Conservation (phyloP, 106 monocot genomes). For the Allium fistulosum region DNA sequence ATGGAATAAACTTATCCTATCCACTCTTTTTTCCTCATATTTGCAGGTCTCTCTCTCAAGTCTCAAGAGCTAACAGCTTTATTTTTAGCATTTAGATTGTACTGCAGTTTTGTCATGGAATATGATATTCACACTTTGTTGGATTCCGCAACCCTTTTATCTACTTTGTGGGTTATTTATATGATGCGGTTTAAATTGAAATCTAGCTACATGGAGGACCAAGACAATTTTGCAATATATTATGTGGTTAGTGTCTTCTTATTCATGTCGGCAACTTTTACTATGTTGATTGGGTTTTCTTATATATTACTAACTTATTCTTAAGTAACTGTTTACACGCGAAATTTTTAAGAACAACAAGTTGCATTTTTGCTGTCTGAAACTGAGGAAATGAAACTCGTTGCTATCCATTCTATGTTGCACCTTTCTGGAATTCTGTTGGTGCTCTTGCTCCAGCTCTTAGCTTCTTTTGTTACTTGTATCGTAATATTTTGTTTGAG, state of each 20-base stretch:
- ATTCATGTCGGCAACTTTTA: background rate
- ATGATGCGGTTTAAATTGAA: slow-evolving; percentile 69
- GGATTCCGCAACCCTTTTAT: slow-evolving; percentile 46
- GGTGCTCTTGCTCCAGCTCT: too few species aligned
- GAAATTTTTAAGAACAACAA: too few species aligned
- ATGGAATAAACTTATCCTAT: too few species aligned
- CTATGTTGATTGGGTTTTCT: too few species aligned
- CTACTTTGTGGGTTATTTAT: slow-evolving; percentile 69
- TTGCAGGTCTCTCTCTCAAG: slow-evolving; percentile 69
- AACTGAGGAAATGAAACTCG: too few species aligned
- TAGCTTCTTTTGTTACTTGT: too few species aligned
- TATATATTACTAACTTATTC: too few species aligned
- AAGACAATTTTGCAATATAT: slow-evolving; percentile 59
- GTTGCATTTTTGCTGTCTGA: too few species aligned
- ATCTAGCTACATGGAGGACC: slow-evolving; percentile 73
- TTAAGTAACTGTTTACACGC: too few species aligned
- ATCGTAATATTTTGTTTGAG: too few species aligned
- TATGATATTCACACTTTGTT: slow-evolving; percentile 69
- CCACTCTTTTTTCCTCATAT: background rate
- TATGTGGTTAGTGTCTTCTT: slow-evolving; percentile 44
- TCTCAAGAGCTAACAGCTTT: slow-evolving; percentile 65
- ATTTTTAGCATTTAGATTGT: slow-evolving; percentile 64
- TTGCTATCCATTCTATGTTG: too few species aligned
- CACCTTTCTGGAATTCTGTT: too few species aligned
- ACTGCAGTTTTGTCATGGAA: slow-evolving; percentile 78